Evolutionary conservation across 2,329 filamentous ascomycete species (phyloP).

Genomic region (Colletotrichum cereale): DNA sequence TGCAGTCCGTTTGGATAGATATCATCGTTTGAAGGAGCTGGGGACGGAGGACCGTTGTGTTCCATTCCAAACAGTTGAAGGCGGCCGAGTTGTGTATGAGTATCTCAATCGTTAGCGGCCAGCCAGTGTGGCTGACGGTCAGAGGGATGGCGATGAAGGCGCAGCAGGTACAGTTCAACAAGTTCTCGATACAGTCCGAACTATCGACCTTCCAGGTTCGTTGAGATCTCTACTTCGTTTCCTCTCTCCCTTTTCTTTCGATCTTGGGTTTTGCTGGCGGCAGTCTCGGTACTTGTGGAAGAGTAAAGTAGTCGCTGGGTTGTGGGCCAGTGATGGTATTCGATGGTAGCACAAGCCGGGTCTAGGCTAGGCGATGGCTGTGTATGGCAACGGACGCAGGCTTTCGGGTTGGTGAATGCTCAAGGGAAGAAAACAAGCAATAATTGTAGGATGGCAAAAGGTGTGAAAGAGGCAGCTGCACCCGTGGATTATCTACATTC

Average conservation of each 20-base stretch:
- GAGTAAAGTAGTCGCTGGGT: slow-evolving; percentile 23
- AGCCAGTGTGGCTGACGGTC: neutral
- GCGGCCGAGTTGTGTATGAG: neutral
- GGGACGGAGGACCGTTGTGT: slow-evolving; percentile 57
- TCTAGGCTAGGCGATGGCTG: neutral
- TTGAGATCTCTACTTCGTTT: neutral
- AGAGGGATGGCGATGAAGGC: neutral
- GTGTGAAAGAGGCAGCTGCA: slow-evolving; percentile 30
- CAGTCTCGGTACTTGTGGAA: slow-evolving; percentile 29
- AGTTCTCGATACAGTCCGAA: neutral
- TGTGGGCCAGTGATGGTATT: slow-evolving; percentile 1
- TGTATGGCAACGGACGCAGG: slow-evolving; percentile 17
- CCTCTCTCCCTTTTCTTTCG: neutral
- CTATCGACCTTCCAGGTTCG: neutral
- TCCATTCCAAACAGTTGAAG: slow-evolving; percentile 48
- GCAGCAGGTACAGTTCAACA: neutral
- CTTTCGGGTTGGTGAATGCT: slow-evolving; percentile 15
- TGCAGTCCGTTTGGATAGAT: slow-evolving; percentile 56
- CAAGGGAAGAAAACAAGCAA: slow-evolving; percentile 13
- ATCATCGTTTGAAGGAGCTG: slow-evolving; percentile 56
- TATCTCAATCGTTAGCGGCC: neutral
- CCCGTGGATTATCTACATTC: slow-evolving; percentile 37
- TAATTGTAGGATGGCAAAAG: slow-evolving; percentile 5
- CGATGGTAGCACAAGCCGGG: slow-evolving; percentile 12
- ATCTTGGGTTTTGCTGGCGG: slow-evolving; percentile 5